Evolutionary conservation across 768 basidiomycete species (phyloP).

Genomic region (Antrodiella citrinella): DNA sequence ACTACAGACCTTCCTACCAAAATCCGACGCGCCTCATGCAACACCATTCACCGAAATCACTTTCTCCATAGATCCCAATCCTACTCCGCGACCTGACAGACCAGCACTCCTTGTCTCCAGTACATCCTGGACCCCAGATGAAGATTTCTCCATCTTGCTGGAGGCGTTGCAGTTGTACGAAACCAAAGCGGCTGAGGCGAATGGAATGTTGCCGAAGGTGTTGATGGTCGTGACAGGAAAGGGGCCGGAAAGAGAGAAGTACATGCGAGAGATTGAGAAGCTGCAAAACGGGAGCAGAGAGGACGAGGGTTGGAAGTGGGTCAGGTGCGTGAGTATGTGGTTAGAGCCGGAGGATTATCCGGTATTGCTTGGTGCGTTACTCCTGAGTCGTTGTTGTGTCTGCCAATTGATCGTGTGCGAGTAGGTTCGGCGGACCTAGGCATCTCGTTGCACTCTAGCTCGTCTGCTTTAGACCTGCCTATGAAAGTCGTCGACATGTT

Average conservation of each 20-base stretch:
- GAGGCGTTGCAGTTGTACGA: conserved; percentile 71
- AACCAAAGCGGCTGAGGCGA: conserved; percentile 33
- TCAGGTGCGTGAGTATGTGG: conserved; percentile 79
- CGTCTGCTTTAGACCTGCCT: conserved; percentile 85
- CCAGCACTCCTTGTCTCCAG: conserved; percentile 86
- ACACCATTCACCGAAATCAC: conserved; percentile 52
- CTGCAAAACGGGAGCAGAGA: conserved; percentile 37
- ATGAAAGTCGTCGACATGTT: conserved; percentile 99
- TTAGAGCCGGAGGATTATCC: conserved; percentile 90
- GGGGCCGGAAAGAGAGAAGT: conserved; percentile 66
- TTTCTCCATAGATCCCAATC: conserved; percentile 21
- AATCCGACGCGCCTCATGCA: conserved; percentile 44
- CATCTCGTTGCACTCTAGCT: conserved; percentile 84
- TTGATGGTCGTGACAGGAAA: conserved; percentile 87
- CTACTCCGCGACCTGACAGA: conserved; percentile 56
- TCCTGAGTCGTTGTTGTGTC: not conserved
- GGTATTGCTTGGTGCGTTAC: conserved; percentile 55
- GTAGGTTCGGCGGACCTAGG: conserved; percentile 88
- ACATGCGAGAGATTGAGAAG: conserved; percentile 60
- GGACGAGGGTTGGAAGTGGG: conserved; percentile 53
- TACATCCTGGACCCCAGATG: conserved; percentile 97
- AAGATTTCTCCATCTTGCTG: conserved; percentile 84
- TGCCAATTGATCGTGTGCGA: not conserved
- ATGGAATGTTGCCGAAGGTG: conserved; percentile 56
- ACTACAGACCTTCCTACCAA: conserved; percentile 45